Evolutionary conservation across 495 filamentous ascomycete species (phyloP), one percentile per base, ranked within the genome.

Genomic region (Penicillium ochrochloron): DNA sequence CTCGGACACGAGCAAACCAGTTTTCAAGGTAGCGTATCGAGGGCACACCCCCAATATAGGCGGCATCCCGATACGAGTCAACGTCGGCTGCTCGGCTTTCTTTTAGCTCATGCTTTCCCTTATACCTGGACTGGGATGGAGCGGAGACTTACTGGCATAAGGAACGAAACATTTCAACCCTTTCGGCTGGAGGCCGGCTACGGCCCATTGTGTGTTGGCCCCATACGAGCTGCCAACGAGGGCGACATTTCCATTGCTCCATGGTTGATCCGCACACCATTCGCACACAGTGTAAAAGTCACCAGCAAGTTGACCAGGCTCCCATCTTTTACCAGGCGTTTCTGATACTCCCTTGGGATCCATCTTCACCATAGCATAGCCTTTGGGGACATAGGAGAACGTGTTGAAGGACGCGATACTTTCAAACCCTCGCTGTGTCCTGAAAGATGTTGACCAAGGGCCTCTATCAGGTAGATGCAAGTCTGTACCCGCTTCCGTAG

Each of bases 221-320:
- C 51, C 51, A 54, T 54, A 54, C 25, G 51, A 54, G 51, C 51
- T 54, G 21, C 51, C 51, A 54, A 54, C 25, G 7, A 54, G 51
- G 27, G 51, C 51, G 27, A 54, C 27, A 33, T 33, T 54, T 33
- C 51, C 51, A 33, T 54, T 54, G 27, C 51, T 54, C 51, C 51
- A 54, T 9, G 23, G 21, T 33, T 54, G 51, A 27, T 54, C 51
- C 25, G 51, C 27, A 29, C 23, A 27, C 51, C 51, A 54, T 54
- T 54, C 51, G 51, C 21, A 27, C 7, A 27, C 51, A 54, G 21
- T 33, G 27, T 12, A 54, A 33, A 54, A 54, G 51, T 54, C 51
- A 54, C 51, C 27, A 54, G 23, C 12, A 54, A 54, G 51, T 33
- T 54, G 51, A 54, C 51, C 51, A 54, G 51, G 51, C 51, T 29